Percentiles rank a stretch among this genome's conserved stretches.
Evolutionary conservation across 2,329 filamentous ascomycete species (phyloP).

Genomic region (Sordariomycetes sp.): DNA sequence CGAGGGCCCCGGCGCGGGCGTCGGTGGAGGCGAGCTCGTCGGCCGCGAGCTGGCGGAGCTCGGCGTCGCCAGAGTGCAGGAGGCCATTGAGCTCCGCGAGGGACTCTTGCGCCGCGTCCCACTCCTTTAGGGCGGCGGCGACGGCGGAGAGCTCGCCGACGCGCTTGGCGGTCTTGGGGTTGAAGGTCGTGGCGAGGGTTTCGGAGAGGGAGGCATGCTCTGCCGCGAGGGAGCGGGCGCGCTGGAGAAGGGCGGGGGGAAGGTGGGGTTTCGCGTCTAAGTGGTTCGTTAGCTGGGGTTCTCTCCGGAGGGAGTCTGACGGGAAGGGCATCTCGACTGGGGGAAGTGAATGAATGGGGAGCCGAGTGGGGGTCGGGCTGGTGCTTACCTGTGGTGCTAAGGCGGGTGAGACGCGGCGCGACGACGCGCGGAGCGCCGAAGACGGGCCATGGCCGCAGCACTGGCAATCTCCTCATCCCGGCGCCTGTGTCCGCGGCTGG

Average conservation of each 20-base stretch:
- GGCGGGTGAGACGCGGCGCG: background rate
- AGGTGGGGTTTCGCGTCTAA: constrained; percentile 20
- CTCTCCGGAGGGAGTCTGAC: background rate
- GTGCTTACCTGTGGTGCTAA: background rate
- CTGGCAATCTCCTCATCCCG: background rate
- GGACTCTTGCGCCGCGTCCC: constrained; percentile 39
- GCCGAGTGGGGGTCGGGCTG: background rate
- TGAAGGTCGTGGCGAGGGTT: constrained; percentile 38
- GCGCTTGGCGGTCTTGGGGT: constrained; percentile 42
- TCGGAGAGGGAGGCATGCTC: constrained; percentile 43
- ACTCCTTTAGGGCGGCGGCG: constrained; percentile 41
- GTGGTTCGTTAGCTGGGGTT: background rate
- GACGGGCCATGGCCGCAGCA: background rate
- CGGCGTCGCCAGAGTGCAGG: constrained; percentile 39
- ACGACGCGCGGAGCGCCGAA: background rate
- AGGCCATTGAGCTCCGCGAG: constrained; percentile 39
- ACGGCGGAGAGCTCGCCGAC: constrained; percentile 48
- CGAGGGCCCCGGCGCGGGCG: constrained; percentile 46
- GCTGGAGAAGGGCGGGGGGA: constrained; percentile 42
- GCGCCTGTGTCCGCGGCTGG: background rate
- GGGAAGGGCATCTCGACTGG: background rate
- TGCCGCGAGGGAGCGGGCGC: constrained; percentile 41
- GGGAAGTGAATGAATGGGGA: background rate
- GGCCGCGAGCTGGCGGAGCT: constrained; percentile 65
- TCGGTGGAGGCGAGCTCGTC: constrained; percentile 66